phyloP scores from a whole-genome alignment of 2,329 filamentous ascomycete species.

The Cladosporium austrohemisphaericum region DNA sequence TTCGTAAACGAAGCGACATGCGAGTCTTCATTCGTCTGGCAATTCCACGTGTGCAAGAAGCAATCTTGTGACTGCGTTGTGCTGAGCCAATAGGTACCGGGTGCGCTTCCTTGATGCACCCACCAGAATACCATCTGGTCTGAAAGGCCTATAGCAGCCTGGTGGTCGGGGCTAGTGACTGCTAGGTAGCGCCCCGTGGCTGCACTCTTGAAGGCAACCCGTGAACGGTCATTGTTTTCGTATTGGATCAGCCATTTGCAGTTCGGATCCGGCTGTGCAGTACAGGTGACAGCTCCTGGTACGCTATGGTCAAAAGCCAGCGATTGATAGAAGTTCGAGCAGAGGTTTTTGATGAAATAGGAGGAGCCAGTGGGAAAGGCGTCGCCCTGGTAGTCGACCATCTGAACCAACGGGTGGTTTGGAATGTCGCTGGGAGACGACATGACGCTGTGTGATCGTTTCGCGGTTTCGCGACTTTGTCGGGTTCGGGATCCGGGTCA shows the following conservation, averaged over 20 bases:
- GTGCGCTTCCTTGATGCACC: constrained; percentile 13
- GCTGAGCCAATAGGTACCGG: constrained; percentile 16
- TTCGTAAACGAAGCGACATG: constrained; percentile 15
- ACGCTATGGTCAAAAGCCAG: constrained; percentile 13
- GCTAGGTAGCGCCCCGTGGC: constrained; percentile 13
- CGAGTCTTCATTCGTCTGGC: neutral
- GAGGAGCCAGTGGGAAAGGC: constrained; percentile 14
- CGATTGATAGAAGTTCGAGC: constrained; percentile 12
- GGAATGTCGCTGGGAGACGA: constrained; percentile 16
- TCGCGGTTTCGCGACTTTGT: neutral
- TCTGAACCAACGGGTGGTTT: constrained; percentile 12
- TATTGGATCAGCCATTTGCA: constrained; percentile 18
- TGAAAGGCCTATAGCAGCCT: constrained; percentile 3
- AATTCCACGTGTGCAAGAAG: constrained; percentile 15
- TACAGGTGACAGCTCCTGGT: constrained; percentile 3
- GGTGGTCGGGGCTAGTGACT: constrained; percentile 3
- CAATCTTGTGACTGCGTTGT: constrained; percentile 14
- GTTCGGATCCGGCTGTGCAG: constrained; percentile 11
- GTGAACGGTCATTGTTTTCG: constrained; percentile 14
- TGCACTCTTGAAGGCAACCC: constrained; percentile 9
- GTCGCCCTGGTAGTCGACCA: constrained; percentile 16
- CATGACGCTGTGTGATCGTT: neutral
- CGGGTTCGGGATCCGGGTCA: too few relatives aligned
- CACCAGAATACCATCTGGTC: constrained; percentile 15
- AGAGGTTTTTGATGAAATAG: constrained; percentile 17